Base-by-base conservation (phyloP, 106 monocot genomes). In the Agapanthus africanus region DNA sequence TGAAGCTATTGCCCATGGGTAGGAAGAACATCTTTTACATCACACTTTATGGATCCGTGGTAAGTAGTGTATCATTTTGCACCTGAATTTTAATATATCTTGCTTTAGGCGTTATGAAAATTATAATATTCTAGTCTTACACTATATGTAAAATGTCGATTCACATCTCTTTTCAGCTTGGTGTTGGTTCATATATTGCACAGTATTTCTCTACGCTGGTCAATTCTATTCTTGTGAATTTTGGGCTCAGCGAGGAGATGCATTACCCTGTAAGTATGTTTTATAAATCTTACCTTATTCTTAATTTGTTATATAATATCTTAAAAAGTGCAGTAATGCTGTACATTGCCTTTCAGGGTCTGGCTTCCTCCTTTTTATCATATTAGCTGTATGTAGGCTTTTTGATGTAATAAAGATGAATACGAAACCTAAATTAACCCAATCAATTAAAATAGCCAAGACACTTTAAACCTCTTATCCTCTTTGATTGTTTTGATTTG, bases 1-100 rank as follows among this genome's bases (percentile, higher is more conserved):
- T 99, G 99, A 99, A 93, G 71, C 79, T 99, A 42, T 62, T 99
- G 62, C 99, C 99, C 1, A 80, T 78, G 79, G 99, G 99, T n/a
- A 92, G 87, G 76, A 99, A 90, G 87, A 93, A 83, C 41, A 37
- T 90, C 54, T 63, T 99, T 22, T 93, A 99, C 71, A 75, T 93
- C 23, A 79, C 90, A 41, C 62, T 99, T 63, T 99, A 99, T 85
- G 93, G 99, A 65, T 93, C 99, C 63, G 69, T 90, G 82, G 99
- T 99, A 78, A 79, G 79, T 46, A 47, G 47, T 27, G 11, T 57
- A 42, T 32, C 23, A 27, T 23, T 11, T 62, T 69, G 16, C 64
- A 40, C 31, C 11, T 14, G 10, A 30, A 35, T 25, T 26, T 61
- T 14, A 35, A 10, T 44, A 19, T 68, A 28, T 36, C 31, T 33